Evolutionary conservation across 164 flowering plant genomes (phyloP), one percentile per base, ranked within the genome.

Genomic region (Nelumbo lutea): DNA sequence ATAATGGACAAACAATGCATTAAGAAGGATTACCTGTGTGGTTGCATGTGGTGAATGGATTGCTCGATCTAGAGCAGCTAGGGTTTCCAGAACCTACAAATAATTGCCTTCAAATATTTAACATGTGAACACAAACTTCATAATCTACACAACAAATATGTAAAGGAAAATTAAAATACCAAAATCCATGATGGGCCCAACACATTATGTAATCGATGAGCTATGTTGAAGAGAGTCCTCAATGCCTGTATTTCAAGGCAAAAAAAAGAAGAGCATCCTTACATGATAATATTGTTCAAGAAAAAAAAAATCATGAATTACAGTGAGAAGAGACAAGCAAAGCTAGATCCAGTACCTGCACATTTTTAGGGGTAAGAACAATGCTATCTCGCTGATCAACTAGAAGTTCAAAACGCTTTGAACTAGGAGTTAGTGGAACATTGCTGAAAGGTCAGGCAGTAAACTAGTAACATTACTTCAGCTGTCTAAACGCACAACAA

Each of bases 21-120:
- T 56, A 38, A 52, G 55, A 47, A 27, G 45, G 9, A 69, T 48
- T 73, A 95, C 99, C 94, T 90, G 98, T 61, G 98, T 92, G 56
- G 92, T 81, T 61, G 99, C 98, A 87, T 92, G 96, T 53, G 98
- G 97, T 59, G 99, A 95, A 84, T 95, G 96, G 68, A 95, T 95
- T 68, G 90, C 89, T 59, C 97, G 85, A 67, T 95, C 99, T 44
- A 95, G 84, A 64, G 97, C 90, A 43, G 99, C 86, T 42, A 95
- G 82, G 72, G 99, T 95, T 72, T 95, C 99, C 82, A 95, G 74
- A 13, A 95, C 97, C 99, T 95, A 67, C 61, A 83, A 75, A 61
- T 43, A 64, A 63, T 67, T 65, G 27, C 15, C 59, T 66, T 53
- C 41, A 50, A 70, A 69, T 11, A 62, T 47, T 61, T 57, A 53